Conservation (phyloP, 768 basidiomycete genomes). For the Brasilioporus rufonigricans region DNA sequence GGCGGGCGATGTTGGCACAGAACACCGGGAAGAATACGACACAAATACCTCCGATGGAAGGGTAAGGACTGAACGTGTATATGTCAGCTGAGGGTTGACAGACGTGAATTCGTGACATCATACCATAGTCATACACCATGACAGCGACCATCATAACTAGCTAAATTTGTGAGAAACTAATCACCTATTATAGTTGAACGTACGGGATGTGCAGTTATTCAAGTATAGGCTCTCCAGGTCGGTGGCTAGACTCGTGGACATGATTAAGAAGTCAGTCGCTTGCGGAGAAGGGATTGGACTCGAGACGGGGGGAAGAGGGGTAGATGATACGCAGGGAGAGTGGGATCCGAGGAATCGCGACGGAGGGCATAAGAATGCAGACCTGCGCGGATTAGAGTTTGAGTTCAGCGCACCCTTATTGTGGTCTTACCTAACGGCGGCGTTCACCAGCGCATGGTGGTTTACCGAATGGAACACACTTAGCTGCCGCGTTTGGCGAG, state of each 20-base stretch:
- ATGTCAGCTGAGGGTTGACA: background rate
- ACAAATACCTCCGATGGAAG: slow-evolving; percentile 5
- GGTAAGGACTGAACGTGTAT: slow-evolving; percentile 2
- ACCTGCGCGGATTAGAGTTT: too few species aligned
- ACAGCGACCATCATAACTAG: slow-evolving; percentile 2
- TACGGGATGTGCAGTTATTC: slow-evolving; percentile 7
- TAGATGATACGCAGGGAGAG: background rate
- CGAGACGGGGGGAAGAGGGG: background rate
- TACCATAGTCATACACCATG: slow-evolving; percentile 5
- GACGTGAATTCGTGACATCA: background rate
- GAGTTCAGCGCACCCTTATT: background rate
- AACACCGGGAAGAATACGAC: background rate
- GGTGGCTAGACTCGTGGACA: slow-evolving; percentile 1
- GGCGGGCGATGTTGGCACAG: background rate
- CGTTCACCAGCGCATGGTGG: too few species aligned
- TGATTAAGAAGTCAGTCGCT: background rate
- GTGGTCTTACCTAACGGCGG: background rate
- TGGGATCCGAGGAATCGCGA: background rate
- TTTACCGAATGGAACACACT: too few species aligned
- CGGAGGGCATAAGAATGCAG: too few species aligned
- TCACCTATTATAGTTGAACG: background rate
- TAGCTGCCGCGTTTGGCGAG: too few species aligned
- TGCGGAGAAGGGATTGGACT: background rate
- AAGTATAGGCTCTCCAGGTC: slow-evolving; percentile 3
- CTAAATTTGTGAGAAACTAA: background rate